phyloP scores from a whole-genome alignment of 805 yeast genomes.

The Wickerhamiella kurtzmanii region DNA sequence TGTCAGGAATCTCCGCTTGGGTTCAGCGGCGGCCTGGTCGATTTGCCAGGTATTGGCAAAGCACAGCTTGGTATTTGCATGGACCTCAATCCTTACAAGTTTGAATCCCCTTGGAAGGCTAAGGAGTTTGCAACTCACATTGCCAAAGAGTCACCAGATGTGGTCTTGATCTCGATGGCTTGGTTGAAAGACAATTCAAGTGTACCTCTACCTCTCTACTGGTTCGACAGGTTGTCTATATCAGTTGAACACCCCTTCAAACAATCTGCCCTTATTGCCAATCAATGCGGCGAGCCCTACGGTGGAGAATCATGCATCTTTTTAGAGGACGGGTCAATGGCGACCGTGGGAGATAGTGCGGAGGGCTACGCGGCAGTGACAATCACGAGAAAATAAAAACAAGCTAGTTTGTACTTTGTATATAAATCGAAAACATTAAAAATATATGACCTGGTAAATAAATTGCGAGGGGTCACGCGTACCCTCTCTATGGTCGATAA shows the following conservation, averaged over 20 bases:
- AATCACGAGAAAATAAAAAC: not conserved
- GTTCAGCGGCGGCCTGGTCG: conserved; percentile 26
- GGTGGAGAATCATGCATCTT: not conserved
- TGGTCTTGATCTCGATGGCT: conserved; percentile 71
- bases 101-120: conserved; percentile 59
- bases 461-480: no score
- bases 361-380: not conserved
- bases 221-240: not conserved
- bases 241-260: not conserved
- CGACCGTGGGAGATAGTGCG: not conserved
- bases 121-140: conserved; percentile 59
- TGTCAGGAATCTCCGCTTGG: conserved; percentile 51
- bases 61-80: conserved; percentile 77
- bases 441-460: no score
- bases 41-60: conserved; percentile 2
- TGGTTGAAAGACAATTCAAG: conserved; percentile 34
- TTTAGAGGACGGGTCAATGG: not conserved
- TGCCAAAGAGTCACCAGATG: conserved; percentile 32
- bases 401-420: not conserved
- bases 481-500: no score
- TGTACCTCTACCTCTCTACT: not conserved
- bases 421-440: no score
- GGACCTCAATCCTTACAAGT: conserved; percentile 84
- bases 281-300: not conserved
- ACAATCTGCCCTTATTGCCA: not conserved